phyloP scores from a whole-genome alignment of 2,329 filamentous ascomycete genomes.

The Claviceps purpurea region DNA sequence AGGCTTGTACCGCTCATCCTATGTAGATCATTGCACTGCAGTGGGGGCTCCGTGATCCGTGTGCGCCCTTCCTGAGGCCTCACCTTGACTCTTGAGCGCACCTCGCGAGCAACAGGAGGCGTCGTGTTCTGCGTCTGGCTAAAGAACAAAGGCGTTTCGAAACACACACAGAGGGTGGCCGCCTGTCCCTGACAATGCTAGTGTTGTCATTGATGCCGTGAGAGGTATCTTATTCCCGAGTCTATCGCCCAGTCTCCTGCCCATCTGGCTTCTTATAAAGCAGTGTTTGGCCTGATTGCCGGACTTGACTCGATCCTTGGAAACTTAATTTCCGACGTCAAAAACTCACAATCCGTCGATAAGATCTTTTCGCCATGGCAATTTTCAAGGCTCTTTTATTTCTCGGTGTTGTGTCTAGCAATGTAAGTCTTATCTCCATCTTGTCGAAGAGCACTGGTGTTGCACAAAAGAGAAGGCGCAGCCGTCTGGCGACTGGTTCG shows the following conservation, averaged over 20 bases:
- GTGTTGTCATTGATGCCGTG: neutral
- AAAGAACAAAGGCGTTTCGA: neutral
- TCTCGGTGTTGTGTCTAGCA: neutral
- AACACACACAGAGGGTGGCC: neutral
- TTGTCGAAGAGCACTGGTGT: neutral
- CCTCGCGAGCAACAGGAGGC: neutral
- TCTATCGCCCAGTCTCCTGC: no score
- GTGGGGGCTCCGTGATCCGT: neutral
- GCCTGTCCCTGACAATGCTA: neutral
- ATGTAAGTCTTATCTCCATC: neutral
- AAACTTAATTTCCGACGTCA: neutral
- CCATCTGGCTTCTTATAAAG: no score
- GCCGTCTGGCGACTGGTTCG: no score
- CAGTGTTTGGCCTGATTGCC: neutral
- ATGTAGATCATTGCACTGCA: no score
- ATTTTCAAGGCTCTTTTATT: neutral
- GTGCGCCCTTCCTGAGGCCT: neutral
- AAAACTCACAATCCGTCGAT: neutral
- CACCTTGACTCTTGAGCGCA: no score
- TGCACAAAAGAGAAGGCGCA: no score
- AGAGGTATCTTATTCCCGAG: no score
- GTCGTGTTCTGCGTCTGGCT: neutral
- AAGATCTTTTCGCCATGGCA: neutral
- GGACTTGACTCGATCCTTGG: neutral
- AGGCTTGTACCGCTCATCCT: no score